These are phyloP conservation scores for Globisporangium cederbergense DNA, from an alignment of 352 stramenopile genomes.

Conservation along the genomic window DNA sequence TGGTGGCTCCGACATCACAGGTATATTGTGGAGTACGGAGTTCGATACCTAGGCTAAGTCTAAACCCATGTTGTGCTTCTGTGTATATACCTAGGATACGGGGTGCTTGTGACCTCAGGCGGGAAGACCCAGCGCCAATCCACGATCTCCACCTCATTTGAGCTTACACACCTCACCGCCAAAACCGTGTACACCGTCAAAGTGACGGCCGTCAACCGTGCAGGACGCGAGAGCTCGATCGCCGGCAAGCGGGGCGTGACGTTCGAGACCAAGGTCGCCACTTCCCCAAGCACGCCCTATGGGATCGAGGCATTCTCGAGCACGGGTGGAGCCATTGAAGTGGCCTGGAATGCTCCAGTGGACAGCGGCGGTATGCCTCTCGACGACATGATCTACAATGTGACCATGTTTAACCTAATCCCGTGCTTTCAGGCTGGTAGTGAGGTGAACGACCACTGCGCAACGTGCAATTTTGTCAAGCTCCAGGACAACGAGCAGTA, in stretches of 20 bases:
- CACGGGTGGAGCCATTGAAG: constrained; percentile 48
- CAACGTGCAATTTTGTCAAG: constrained; percentile 29
- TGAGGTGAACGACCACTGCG: constrained; percentile 19
- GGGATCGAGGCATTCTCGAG: constrained; percentile 23
- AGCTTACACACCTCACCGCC: constrained; percentile 29
- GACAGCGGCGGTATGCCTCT: constrained; percentile 33
- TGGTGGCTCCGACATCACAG: constrained; percentile 37
- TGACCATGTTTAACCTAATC: constrained; percentile 25
- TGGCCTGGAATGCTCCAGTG: constrained; percentile 41
- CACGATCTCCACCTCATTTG: constrained; percentile 14
- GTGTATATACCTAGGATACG: constrained; percentile 20
- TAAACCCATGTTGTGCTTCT: background rate
- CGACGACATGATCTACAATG: constrained; percentile 44
- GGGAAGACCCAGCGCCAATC: constrained; percentile 18
- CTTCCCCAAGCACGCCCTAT: constrained; percentile 32
- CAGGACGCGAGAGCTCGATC: constrained; percentile 23
- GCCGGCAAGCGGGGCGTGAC: constrained; percentile 20
- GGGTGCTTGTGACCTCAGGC: constrained; percentile 17
- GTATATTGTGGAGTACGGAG: constrained; percentile 13
- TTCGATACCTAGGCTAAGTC: background rate
- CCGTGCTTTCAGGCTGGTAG: constrained; percentile 27
- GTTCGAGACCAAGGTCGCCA: constrained; percentile 34
- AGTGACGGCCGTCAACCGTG: constrained; percentile 35
- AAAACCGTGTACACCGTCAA: constrained; percentile 51
- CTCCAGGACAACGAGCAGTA: constrained; percentile 24